Base-by-base conservation (phyloP, 768 basidiomycete genomes). In the Tulasnella sp. region DNA sequence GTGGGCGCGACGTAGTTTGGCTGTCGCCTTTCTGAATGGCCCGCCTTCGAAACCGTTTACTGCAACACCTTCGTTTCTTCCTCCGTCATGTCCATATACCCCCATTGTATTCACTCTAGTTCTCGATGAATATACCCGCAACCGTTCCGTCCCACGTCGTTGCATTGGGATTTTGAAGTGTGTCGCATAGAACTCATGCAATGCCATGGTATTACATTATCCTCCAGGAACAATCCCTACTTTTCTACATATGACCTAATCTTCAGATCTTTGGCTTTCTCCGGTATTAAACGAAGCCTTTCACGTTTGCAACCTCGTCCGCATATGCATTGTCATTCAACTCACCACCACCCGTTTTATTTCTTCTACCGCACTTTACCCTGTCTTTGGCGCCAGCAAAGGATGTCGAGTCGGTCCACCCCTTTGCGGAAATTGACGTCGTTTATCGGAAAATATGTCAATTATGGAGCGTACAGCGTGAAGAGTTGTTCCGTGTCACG, bases 361-460 rank as follows among this genome's bases (percentile, higher is more conserved):
- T 84, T 73, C 83, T 86, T 63, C 91, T 87, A 3, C 83, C 84
- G 75, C 85, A 86, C 76, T 84, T 87, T 35, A 92, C 79, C 14
- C 85, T 85, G 59, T 89, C 89, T 9, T 90, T 82, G 67, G 86
- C 85, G 19, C 81, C 83, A 16, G 80, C 81, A 6, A 94, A 84
- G 67, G 80, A 81, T 19, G n/a, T n/a, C n/a, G n/a, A n/a, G n/a
- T 83, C 83, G 1, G 40, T 70, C 77, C 85, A 91, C 16, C 80
- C 78, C 86, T 71, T 88, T 81, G 59, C 87, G 84, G 82, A 94
- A 95, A 78, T 92, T 92, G 72, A 87, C 77, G 78, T 98, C 95
- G 77, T 91, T 98, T 95, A 80, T 98, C 95, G 3, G 94, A 92
- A 79, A 91, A 98, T 67, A 96, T 92, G 78, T 97, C 95, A 72